Base-by-base conservation (phyloP, 805 yeast genomes). In the Cyberlindnera misumaiensis region DNA sequence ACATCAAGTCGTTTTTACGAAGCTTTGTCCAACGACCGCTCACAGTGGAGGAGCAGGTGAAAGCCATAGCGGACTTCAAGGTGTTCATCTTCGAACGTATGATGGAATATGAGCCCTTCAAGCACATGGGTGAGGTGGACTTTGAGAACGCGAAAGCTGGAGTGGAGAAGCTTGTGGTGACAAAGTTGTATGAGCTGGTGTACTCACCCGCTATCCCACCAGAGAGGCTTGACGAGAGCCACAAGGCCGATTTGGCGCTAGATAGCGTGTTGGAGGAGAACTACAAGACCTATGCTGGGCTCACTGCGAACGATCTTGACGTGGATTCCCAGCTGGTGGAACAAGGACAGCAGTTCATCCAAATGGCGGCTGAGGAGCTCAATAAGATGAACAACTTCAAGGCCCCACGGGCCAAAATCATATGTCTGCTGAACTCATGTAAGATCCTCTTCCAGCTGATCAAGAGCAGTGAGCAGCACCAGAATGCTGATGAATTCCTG, bases 341-440 rank as follows among this genome's bases (percentile, higher is more conserved):
- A 15, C 59, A 63, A 35, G 67, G 77, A 4, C 64, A 68, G 16
- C 68, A 71, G 17, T 89, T 77, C 59, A 72, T 77, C 49, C 68
- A 58, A 49, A 68, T 83, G 41, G 93, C 97, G 0, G 72, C 80
- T 1, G 67, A 65, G 11, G 97, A 93, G 59, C 67, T 93, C 35
- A 66, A 69, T 45, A 87, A 87, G 50, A 79, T 93, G 52, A 83
- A 83, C 58, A 70, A 75, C 38, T 94, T 83, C 58, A 75, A 94
- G 49, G 90, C 97, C 0, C 98, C 98, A 12, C 68, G 98, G 38
- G 98, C 94, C 56, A 93, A 93, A 55, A 77, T 87, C 45, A 86
- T 93, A 28, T 93, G 97, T 57, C 70, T 93, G 3, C 68, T 93
- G 45, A 94, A 93, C 61, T 79, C 93, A 38, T 90, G 97, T 55